Evolutionary conservation across 257 asterid species (phyloP).

Genomic region (Solanum lignicaule): DNA sequence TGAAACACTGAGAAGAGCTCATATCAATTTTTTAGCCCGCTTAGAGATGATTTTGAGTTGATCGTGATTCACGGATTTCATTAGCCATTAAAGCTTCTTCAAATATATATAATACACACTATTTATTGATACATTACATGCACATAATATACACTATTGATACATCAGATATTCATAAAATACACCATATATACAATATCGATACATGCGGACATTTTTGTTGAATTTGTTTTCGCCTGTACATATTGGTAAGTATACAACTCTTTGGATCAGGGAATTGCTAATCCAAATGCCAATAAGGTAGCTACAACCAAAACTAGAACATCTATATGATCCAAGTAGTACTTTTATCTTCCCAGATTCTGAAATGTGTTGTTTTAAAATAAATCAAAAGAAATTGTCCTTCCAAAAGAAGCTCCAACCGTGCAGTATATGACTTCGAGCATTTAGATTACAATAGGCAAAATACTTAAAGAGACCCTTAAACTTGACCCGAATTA

Average conservation of each 20-base stretch:
- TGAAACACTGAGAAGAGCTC: too few relatives aligned
- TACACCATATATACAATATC: background rate
- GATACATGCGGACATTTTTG: background rate
- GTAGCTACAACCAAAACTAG: background rate
- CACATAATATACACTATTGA: background rate
- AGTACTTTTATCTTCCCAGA: background rate
- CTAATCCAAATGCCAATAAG: background rate
- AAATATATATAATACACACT: too few relatives aligned
- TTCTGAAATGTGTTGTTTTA: background rate
- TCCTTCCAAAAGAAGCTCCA: background rate
- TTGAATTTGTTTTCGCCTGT: background rate
- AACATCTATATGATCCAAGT: background rate
- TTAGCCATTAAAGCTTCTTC: background rate
- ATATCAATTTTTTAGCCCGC: background rate
- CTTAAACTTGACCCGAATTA: background rate
- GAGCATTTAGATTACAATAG: background rate
- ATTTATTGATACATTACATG: background rate
- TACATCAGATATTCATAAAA: too few relatives aligned
- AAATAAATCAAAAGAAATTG: background rate
- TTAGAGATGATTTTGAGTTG: background rate
- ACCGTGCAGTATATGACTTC: background rate
- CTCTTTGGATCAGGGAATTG: background rate
- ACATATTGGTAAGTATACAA: background rate
- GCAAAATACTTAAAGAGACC: background rate
- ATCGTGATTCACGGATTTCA: too few relatives aligned